Conservation (phyloP, 805 yeast genomes). For the Ogataea pilisensis region DNA sequence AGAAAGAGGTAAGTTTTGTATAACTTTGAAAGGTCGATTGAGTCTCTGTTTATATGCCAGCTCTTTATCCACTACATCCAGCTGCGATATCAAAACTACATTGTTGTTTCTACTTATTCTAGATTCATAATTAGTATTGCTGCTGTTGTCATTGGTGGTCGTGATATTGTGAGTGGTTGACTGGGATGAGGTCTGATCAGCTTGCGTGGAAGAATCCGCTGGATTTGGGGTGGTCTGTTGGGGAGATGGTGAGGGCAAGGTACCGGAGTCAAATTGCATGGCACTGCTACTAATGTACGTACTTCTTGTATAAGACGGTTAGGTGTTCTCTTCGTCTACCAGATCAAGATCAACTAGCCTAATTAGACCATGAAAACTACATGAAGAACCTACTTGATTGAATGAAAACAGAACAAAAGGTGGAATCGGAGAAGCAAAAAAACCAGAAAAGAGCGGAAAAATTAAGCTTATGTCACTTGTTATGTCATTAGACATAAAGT, state of each 20-base stretch:
- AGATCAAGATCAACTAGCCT: no score
- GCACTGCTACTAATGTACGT: no score
- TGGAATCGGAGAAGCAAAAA: not conserved
- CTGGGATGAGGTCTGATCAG: not conserved
- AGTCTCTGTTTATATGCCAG: slow-evolving; percentile 26
- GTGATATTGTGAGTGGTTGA: not conserved
- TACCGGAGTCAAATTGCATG: not conserved
- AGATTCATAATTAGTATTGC: slow-evolving; percentile 1
- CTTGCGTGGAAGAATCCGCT: not conserved
- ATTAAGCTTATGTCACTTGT: no score
- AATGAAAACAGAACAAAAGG: not conserved
- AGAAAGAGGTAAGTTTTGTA: slow-evolving; percentile 67
- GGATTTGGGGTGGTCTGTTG: not conserved
- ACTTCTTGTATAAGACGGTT: no score
- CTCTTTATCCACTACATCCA: slow-evolving; percentile 30
- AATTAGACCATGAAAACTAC: no score
- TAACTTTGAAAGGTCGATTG: slow-evolving; percentile 58
- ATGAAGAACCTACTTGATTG: not conserved
- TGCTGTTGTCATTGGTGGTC: not conserved
- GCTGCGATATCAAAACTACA: slow-evolving; percentile 25
- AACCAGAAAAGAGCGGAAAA: not conserved
- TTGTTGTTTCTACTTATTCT: slow-evolving; percentile 23
- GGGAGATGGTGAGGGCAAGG: not conserved
- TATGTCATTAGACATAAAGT: no score
- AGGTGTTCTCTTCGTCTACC: not conserved